Evolutionary conservation across 441 rosid genomes (phyloP).

Genomic region (Rhodomyrtus psidioides): DNA sequence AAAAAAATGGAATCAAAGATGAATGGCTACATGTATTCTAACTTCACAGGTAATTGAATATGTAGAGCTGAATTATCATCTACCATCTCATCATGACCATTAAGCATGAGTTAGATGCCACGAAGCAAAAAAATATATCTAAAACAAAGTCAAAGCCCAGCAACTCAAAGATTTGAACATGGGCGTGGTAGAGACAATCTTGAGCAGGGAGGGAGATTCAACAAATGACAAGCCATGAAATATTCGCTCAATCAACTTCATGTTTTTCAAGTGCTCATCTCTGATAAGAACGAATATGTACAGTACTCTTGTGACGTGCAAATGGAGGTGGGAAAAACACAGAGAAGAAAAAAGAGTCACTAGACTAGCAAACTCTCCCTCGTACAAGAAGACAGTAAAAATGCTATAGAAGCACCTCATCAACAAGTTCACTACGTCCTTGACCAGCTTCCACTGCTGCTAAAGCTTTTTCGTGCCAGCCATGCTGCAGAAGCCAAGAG

Average conservation of each 20-base stretch:
- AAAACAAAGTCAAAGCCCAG: neutral
- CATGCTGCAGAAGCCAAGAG: constrained; percentile 97
- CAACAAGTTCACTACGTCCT: constrained; percentile 88
- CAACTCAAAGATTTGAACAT: neutral
- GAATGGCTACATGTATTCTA: neutral
- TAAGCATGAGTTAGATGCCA: neutral
- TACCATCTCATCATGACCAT: neutral
- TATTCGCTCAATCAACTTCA: neutral
- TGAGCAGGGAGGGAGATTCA: neutral
- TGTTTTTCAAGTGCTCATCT: neutral
- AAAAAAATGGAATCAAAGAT: neutral
- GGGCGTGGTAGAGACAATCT: neutral
- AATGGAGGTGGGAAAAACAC: neutral
- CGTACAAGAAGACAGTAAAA: neutral
- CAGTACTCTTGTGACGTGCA: neutral
- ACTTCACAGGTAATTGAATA: neutral
- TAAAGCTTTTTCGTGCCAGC: constrained; percentile 96
- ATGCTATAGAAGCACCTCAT: constrained; percentile 49
- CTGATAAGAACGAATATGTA: neutral
- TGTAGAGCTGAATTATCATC: neutral
- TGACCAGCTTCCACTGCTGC: constrained; percentile 98
- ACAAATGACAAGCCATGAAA: neutral
- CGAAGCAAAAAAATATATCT: neutral
- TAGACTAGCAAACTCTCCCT: neutral
- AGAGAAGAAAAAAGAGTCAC: neutral